Conservation (phyloP, 2,329 filamentous ascomycete species). For the Cercospora sp. region DNA sequence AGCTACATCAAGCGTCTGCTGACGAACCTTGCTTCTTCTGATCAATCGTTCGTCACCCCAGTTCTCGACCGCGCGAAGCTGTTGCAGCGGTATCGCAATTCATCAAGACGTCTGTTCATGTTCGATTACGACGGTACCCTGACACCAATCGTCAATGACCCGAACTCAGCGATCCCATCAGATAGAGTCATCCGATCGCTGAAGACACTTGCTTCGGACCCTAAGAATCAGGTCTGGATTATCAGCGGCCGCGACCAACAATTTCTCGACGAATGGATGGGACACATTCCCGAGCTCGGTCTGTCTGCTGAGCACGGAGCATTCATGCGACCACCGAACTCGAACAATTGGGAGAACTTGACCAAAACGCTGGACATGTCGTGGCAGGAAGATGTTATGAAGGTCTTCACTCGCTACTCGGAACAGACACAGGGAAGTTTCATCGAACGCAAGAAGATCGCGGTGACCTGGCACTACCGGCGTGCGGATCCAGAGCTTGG, state of each 20-base stretch:
- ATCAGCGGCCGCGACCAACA: slow-evolving; percentile 92
- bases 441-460: slow-evolving; percentile 90
- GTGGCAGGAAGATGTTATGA: slow-evolving; percentile 84
- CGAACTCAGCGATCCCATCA: slow-evolving; percentile 83
- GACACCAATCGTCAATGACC: slow-evolving; percentile 91
- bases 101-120: slow-evolving; percentile 86
- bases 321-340: slow-evolving; percentile 81
- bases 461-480: slow-evolving; percentile 96
- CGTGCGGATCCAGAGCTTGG: slow-evolving; percentile 85
- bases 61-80: slow-evolving; percentile 73
- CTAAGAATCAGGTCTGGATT: slow-evolving; percentile 91
- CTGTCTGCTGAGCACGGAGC: slow-evolving; percentile 96
- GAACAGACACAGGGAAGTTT: slow-evolving; percentile 88
- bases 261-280: slow-evolving; percentile 86
- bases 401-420: slow-evolving; percentile 84
- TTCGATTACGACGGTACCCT: slow-evolving; percentile 98
- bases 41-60: slow-evolving; percentile 74
- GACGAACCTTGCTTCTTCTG: slow-evolving; percentile 74
- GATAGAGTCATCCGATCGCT: slow-evolving; percentile 78
- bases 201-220: slow-evolving; percentile 74
- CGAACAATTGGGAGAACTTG: slow-evolving; percentile 81
- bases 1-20: slow-evolving; percentile 77
- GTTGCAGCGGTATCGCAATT: slow-evolving; percentile 70
- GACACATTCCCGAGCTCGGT: slow-evolving; percentile 85
- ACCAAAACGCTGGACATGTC: slow-evolving; percentile 85